Evolutionary conservation across 2,329 filamentous ascomycete genomes (phyloP).

Genomic region (Tolypocladium album): DNA sequence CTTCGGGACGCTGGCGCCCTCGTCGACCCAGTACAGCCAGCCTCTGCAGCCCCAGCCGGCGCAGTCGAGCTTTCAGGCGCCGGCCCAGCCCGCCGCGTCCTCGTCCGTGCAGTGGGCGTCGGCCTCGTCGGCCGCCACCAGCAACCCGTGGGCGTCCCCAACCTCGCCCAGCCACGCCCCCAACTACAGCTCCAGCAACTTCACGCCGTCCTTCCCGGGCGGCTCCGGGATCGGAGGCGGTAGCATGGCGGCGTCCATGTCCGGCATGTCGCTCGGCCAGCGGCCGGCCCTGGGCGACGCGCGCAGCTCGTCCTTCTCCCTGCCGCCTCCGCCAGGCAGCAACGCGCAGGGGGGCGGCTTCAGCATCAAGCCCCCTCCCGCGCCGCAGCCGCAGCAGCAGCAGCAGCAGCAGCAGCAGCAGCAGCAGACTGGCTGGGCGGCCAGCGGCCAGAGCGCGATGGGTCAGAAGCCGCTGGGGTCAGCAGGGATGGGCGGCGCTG

Average conservation of each 20-base stretch:
- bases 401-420: not conserved
- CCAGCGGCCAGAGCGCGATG: slow-evolving; percentile 10
- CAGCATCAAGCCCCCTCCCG: slow-evolving; percentile 35
- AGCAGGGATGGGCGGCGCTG: slow-evolving; percentile 13
- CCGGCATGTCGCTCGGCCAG: slow-evolving; percentile 36
- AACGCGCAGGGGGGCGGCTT: slow-evolving; percentile 27
- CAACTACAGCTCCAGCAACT: slow-evolving; percentile 12
- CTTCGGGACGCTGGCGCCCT: slow-evolving; percentile 45
- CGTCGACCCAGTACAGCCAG: slow-evolving; percentile 52
- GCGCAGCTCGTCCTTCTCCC: slow-evolving; percentile 40
- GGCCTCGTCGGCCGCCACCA: slow-evolving; percentile 25
- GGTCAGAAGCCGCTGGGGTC: slow-evolving; percentile 5
- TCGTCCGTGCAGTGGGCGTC: slow-evolving; percentile 43
- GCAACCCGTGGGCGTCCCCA: slow-evolving; percentile 34
- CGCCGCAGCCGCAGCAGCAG: no score
- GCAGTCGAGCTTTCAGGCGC: slow-evolving; percentile 13
- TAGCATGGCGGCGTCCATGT: slow-evolving; percentile 31
- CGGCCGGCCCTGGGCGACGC: slow-evolving; percentile 22
- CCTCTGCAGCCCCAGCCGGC: slow-evolving; percentile 36
- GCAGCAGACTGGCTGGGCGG: slow-evolving; percentile 9
- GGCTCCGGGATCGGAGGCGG: slow-evolving; percentile 20
- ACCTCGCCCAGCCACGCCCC: slow-evolving; percentile 15
- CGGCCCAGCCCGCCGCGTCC: slow-evolving; percentile 14
- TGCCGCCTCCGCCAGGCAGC: slow-evolving; percentile 41
- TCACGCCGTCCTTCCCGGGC: slow-evolving; percentile 10